These are phyloP conservation scores for Populus ilicifolia DNA, from an alignment of 345 rosid genomes.

Conservation along the genomic window DNA sequence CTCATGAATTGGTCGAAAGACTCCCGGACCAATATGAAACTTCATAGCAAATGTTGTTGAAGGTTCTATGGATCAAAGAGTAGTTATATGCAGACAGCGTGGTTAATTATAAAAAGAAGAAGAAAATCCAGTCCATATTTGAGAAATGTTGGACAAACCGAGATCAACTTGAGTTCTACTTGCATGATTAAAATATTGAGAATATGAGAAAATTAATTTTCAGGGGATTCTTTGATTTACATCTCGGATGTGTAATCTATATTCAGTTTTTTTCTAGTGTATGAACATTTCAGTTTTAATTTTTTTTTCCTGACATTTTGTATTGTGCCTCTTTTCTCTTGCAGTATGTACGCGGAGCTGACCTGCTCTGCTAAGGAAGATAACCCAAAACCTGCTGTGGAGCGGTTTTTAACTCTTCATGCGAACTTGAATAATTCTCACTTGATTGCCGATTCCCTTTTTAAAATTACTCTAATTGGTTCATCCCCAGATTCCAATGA, in stretches of 20 bases:
- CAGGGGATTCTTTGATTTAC: not conserved
- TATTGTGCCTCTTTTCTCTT: conserved; percentile 8
- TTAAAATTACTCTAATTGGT: conserved; percentile 36
- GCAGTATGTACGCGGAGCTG: conserved; percentile 74
- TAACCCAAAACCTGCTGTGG: conserved; percentile 81
- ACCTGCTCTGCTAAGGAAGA: conserved; percentile 74
- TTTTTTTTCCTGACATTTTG: not conserved
- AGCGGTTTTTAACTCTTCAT: conserved; percentile 77
- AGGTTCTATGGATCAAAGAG: too few relatives aligned
- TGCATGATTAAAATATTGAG: not conserved
- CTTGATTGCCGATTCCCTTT: conserved; percentile 54
- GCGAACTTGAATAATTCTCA: conserved; percentile 52
- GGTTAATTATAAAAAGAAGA: too few relatives aligned
- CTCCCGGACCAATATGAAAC: too few relatives aligned
- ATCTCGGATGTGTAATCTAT: not conserved
- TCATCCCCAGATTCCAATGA: conserved; percentile 58
- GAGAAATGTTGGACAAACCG: not conserved
- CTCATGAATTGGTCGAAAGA: too few relatives aligned
- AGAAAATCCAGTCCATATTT: not conserved
- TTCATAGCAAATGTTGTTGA: too few relatives aligned
- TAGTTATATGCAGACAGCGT: too few relatives aligned
- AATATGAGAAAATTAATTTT: conserved; percentile 1
- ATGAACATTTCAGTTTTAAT: not conserved
- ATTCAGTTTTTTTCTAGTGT: not conserved
- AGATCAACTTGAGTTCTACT: not conserved